These are phyloP conservation scores for Tylopilus balloui DNA, from an alignment of 768 basidiomycete species.

Conservation along the genomic window DNA sequence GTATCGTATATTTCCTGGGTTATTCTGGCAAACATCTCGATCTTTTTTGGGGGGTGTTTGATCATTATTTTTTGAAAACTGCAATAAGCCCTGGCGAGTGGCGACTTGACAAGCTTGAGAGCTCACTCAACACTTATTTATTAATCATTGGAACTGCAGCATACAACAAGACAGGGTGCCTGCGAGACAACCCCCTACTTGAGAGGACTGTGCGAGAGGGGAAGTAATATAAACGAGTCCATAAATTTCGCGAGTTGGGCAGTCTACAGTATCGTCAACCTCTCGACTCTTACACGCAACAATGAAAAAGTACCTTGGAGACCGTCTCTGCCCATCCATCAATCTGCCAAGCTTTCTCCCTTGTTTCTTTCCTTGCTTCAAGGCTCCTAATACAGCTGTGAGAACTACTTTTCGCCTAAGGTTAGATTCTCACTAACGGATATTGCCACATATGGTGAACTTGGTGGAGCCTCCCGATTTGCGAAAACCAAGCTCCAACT, in stretches of 20 bases:
- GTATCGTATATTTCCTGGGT: conserved; percentile 88
- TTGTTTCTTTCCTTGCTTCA: conserved; percentile 73
- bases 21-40: conserved; percentile 88
- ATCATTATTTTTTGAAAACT: too few relatives aligned
- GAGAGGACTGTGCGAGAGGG: conserved; percentile 80
- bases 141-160: not conserved
- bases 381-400: conserved; percentile 47
- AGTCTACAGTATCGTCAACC: conserved; percentile 51
- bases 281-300: conserved; percentile 12
- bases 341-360: conserved; percentile 90
- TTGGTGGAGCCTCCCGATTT: conserved; percentile 76
- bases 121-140: not conserved
- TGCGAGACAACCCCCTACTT: conserved; percentile 43
- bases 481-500: conserved; percentile 90
- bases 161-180: conserved; percentile 1
- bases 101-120: too few relatives aligned
- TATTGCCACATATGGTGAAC: conserved; percentile 99
- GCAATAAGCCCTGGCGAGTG: too few relatives aligned
- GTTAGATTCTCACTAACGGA: conserved; percentile 49
- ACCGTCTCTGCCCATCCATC: conserved; percentile 97
- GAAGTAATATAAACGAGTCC: conserved; percentile 80
- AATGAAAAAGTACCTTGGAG: conserved; percentile 55
- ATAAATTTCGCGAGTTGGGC: conserved; percentile 80
- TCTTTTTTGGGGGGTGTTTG: too few relatives aligned
- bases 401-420: conserved; percentile 8